Percentiles rank a stretch among this genome's conserved stretches.
These are phyloP conservation scores for Aspergillus costaricaensis DNA, from an alignment of 2,329 filamentous ascomycete species.

Conservation along the genomic window DNA sequence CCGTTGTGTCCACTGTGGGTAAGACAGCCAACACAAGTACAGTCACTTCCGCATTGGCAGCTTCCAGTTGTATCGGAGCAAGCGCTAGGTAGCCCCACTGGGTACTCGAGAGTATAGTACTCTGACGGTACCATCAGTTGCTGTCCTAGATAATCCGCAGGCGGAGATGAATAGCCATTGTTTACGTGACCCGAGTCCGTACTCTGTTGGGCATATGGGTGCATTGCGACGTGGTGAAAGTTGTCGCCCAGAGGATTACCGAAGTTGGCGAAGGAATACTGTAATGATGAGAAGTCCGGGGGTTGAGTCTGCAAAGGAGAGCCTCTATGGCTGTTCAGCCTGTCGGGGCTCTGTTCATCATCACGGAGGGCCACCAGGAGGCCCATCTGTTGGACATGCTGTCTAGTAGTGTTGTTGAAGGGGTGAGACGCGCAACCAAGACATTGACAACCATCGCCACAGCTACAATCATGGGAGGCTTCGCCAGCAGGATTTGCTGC, in stretches of 20 bases:
- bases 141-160: slow-evolving; percentile 27
- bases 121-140: slow-evolving; percentile 44
- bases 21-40: slow-evolving; percentile 55
- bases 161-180: slow-evolving; percentile 30
- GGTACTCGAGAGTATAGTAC: slow-evolving; percentile 47
- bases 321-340: slow-evolving; percentile 23
- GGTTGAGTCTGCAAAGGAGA: slow-evolving; percentile 23
- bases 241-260: slow-evolving; percentile 17
- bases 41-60: slow-evolving; percentile 56
- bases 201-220: slow-evolving; percentile 24
- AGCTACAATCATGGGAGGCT: slow-evolving; percentile 41
- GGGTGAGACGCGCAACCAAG: slow-evolving; percentile 50
- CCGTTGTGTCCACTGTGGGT: slow-evolving; percentile 55
- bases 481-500: slow-evolving; percentile 18
- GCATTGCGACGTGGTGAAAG: slow-evolving; percentile 19
- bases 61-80: slow-evolving; percentile 54
- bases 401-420: slow-evolving; percentile 48
- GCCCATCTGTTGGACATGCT: slow-evolving; percentile 51
- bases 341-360: slow-evolving; percentile 26
- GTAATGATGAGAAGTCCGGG: slow-evolving; percentile 17
- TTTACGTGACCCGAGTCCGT: slow-evolving; percentile 20
- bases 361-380: slow-evolving; percentile 41
- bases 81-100: slow-evolving; percentile 38
- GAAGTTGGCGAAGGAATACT: slow-evolving; percentile 24
- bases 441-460: slow-evolving; percentile 50